Evolutionary conservation across 208 protist genomes (phyloP), one percentile per base, ranked within the genome.

Genomic region (Trypanosoma vivax): DNA sequence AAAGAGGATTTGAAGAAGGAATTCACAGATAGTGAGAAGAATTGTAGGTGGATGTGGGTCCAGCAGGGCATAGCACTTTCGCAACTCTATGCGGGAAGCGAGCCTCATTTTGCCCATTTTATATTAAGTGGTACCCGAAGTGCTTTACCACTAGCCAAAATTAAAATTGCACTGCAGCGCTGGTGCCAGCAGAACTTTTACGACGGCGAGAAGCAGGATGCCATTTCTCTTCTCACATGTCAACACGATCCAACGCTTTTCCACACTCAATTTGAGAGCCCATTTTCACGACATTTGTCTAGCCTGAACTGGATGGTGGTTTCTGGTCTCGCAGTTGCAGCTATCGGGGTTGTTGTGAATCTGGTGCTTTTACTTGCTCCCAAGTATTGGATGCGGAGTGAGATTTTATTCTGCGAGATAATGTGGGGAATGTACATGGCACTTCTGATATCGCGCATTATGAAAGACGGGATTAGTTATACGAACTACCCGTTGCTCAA

Each of bases 181-280:
- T 93, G 76, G 73, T 76, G 64, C 25, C 72, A 79, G 37, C 80
- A 93, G 52, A 88, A 89, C 52, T 90, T 93, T 62, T 71, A 62
- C 23, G 86, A 93, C 41, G 86, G 86, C 10, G 45, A 45, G 2
- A 90, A 90, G 58, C 86, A 93, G 57, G 86, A 93, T 47, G 70
- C 62, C 9, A 55, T 90, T 21, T 79, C 79, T 23, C 64, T 93
- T 1, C 7, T 90, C 11, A 93, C 86, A 3, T 64, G 69, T 14
- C 82, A 90, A 45, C 79, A 90, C 61, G 53, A 83, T 35, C 73
- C 79, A 1, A 57, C 46, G 43, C 50, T 76, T 35, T 76, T 76
- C 55, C 58, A 73, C 19, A 65, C 61, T 7, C 63, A 81, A 50
- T 76, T 83, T 46, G 79, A 85, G 34, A 79, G 70, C 34, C 78